Percentiles rank a stretch among this genome's conserved stretches.
Conservation (phyloP, 2,329 filamentous ascomycete genomes). For the Trichoderma citrinoviride region DNA sequence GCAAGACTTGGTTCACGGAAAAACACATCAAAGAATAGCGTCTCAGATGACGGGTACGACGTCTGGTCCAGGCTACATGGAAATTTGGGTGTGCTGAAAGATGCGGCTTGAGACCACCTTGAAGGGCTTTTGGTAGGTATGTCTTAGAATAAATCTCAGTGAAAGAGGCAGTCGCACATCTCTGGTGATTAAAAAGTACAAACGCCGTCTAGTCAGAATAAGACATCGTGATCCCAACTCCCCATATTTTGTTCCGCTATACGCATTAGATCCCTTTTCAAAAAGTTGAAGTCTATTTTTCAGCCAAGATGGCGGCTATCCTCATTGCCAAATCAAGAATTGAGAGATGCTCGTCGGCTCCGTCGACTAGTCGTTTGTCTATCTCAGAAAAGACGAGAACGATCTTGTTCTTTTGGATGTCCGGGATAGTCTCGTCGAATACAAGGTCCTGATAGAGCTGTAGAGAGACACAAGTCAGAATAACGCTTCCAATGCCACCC, state of each 20-base stretch:
- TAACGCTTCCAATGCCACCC: conserved; percentile 24
- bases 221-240: conserved; percentile 7
- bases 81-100: conserved; percentile 51
- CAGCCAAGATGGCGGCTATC: conserved; percentile 69
- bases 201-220: conserved; percentile 17
- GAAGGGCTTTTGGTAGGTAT: background rate
- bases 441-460: conserved; percentile 80
- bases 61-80: conserved; percentile 54
- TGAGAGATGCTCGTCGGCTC: conserved; percentile 89
- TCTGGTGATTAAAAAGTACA: conserved; percentile 8
- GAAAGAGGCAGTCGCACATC: background rate
- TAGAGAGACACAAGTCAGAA: background rate
- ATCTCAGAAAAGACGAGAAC: conserved; percentile 87
- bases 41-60: conserved; percentile 32
- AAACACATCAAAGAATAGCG: conserved; percentile 26
- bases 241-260: background rate
- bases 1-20: conserved; percentile 17
- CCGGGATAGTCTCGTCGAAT: conserved; percentile 78
- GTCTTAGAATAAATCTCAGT: conserved; percentile 7
- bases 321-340: conserved; percentile 82
- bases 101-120: conserved; percentile 22
- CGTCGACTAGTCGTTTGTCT: conserved; percentile 92
- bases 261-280: background rate
- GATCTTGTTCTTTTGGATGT: conserved; percentile 87
- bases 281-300: conserved; percentile 31